A percentile compares a stretch with the other conserved stretches of the same genome.
Conservation (phyloP, 805 yeast species). For the Kluyveromyces nonfermentans region DNA sequence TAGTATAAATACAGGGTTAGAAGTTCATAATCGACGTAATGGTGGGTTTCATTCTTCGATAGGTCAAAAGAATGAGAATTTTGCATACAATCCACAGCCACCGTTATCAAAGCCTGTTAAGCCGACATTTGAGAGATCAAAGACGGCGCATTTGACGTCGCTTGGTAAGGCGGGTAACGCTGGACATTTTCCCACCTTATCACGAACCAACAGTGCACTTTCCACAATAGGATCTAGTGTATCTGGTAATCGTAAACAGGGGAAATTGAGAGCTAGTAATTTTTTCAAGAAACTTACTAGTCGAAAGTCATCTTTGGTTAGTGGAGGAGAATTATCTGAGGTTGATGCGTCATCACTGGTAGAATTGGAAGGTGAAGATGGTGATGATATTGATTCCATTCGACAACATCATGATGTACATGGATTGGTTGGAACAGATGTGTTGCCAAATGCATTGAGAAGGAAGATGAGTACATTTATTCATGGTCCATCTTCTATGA, state of each 20-base stretch:
- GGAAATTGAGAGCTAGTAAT: background rate
- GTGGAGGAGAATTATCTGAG: background rate
- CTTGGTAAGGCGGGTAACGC: background rate
- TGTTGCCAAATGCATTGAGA: background rate
- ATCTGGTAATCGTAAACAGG: background rate
- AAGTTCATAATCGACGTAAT: background rate
- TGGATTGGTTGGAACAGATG: background rate
- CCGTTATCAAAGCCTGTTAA: conserved; percentile 1
- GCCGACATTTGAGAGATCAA: conserved; percentile 2
- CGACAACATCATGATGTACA: background rate
- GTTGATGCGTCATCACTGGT: background rate
- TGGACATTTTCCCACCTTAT: background rate
- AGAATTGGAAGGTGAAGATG: background rate
- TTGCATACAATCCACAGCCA: conserved; percentile 2
- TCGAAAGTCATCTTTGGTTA: conserved; percentile 2
- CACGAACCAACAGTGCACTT: conserved; percentile 1
- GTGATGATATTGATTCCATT: background rate
- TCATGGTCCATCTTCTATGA: conserved; percentile 9
- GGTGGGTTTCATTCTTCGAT: conserved; percentile 2
- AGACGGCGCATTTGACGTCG: conserved; percentile 1
- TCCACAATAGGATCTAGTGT: background rate
- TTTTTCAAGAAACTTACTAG: conserved; percentile 2
- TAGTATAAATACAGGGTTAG: background rate
- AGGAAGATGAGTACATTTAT: conserved; percentile 19
- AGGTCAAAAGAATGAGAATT: background rate